phyloP scores from a whole-genome alignment of 169 alveolate species.

The Cyclospora cayetanensis region DNA sequence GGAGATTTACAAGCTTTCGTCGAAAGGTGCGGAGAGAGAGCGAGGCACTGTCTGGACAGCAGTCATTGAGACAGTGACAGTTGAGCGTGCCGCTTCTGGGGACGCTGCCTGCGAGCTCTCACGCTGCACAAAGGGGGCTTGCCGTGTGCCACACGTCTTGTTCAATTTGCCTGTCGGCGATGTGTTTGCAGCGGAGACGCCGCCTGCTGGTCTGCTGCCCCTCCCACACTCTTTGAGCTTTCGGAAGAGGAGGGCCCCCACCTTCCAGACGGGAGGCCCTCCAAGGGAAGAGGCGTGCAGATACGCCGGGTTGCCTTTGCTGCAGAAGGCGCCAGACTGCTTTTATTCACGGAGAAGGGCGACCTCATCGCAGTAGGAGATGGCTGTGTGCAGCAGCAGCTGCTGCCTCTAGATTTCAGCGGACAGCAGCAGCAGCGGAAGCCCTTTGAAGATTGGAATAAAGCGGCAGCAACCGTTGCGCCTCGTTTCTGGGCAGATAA shows the following conservation, averaged over 20 bases:
- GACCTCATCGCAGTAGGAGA: slow-evolving; percentile 61
- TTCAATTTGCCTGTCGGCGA: background rate
- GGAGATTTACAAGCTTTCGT: slow-evolving; percentile 40
- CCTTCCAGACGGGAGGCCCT: background rate
- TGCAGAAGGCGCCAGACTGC: slow-evolving; percentile 61
- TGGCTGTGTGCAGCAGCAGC: slow-evolving; percentile 68
- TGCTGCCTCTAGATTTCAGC: background rate
- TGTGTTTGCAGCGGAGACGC: slow-evolving; percentile 30
- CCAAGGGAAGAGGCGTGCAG: background rate
- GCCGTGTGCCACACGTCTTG: background rate
- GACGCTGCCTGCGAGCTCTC: background rate
- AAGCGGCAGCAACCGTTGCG: slow-evolving; percentile 43
- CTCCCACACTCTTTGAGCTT: background rate
- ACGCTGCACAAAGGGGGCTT: background rate
- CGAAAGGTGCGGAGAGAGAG: background rate
- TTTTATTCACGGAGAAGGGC: slow-evolving; percentile 28
- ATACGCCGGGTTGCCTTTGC: slow-evolving; percentile 20
- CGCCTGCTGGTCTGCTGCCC: background rate
- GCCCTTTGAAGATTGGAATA: slow-evolving; percentile 9
- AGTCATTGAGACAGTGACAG: too few relatives aligned
- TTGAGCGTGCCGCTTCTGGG: background rate
- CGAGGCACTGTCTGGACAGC: too few relatives aligned
- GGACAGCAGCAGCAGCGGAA: background rate
- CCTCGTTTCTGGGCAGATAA: slow-evolving; percentile 70
- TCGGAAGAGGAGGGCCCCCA: background rate